Percentiles rank a stretch among this genome's conserved stretches.
phyloP scores from a whole-genome alignment of 2,329 filamentous ascomycete genomes.

The Cadophora sp. region DNA sequence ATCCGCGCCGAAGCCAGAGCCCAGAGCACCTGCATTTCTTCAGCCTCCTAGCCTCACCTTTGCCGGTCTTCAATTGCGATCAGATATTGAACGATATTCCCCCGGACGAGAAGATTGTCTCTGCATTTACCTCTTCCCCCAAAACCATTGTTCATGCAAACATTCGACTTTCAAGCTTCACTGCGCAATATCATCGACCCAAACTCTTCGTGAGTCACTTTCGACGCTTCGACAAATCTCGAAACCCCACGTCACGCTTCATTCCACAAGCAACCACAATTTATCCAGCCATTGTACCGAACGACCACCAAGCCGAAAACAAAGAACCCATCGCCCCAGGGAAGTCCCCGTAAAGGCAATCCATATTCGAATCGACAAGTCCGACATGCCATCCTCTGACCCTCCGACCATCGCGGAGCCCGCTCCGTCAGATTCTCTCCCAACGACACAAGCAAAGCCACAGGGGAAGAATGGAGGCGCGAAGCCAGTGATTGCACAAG shows the following conservation, averaged over 20 bases:
- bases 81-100: not conserved
- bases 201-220: conserved; percentile 26
- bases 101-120: not conserved
- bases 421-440: conserved; percentile 16
- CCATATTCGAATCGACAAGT: not conserved
- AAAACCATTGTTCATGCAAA: not conserved
- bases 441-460: conserved; percentile 21
- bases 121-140: not conserved
- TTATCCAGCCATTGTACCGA: conserved; percentile 4
- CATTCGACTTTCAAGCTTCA: not conserved
- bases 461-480: conserved; percentile 16
- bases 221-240: conserved; percentile 5
- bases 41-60: conserved; percentile 14
- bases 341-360: conserved; percentile 2
- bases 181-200: not conserved
- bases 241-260: conserved; percentile 25
- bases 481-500: conserved; percentile 28
- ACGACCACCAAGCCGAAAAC: not conserved
- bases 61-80: not conserved
- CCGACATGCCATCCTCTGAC: conserved; percentile 36
- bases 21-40: not conserved
- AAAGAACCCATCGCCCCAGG: not conserved
- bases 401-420: conserved; percentile 27
- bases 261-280: conserved; percentile 14
- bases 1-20: not conserved